These are phyloP conservation scores for Apocynum venetum DNA, from an alignment of 257 asterid species.

Conservation along the genomic window DNA sequence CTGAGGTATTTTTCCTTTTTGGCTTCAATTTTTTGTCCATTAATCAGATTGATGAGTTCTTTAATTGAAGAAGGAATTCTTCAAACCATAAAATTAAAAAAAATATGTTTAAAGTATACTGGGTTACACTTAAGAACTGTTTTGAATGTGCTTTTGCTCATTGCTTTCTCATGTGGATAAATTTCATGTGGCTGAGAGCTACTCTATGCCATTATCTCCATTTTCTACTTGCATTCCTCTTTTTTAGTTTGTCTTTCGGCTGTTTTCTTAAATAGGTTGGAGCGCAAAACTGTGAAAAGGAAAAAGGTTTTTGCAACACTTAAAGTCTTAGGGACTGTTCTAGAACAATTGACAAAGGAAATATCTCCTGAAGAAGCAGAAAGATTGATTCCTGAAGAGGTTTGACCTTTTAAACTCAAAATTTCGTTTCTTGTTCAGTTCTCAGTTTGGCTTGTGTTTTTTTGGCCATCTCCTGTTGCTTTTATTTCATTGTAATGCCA, in stretches of 20 bases:
- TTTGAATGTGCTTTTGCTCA: neutral
- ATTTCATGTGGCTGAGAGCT: neutral
- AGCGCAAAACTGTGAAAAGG: conserved; percentile 78
- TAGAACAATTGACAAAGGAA: conserved; percentile 77
- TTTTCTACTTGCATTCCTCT: conserved; percentile 1
- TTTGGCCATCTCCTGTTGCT: too few species aligned
- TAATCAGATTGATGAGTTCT: neutral
- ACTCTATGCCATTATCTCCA: neutral
- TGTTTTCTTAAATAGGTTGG: conserved; percentile 53
- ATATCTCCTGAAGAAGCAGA: conserved; percentile 96
- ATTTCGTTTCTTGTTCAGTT: conserved; percentile 11
- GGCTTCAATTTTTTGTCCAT: neutral
- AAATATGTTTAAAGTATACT: too few species aligned
- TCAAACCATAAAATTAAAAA: neutral
- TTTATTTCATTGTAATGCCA: neutral
- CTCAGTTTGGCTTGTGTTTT: neutral
- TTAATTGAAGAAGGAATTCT: neutral
- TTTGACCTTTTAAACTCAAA: conserved; percentile 21
- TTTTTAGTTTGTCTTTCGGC: conserved; percentile 14
- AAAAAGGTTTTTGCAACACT: conserved; percentile 91
- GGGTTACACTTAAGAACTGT: neutral
- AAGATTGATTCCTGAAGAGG: conserved; percentile 87
- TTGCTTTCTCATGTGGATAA: neutral
- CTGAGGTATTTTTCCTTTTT: neutral
- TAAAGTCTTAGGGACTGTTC: conserved; percentile 78